These are phyloP conservation scores for Penicillium angulare DNA, from an alignment of 495 filamentous ascomycete genomes.

Conservation along the genomic window DNA sequence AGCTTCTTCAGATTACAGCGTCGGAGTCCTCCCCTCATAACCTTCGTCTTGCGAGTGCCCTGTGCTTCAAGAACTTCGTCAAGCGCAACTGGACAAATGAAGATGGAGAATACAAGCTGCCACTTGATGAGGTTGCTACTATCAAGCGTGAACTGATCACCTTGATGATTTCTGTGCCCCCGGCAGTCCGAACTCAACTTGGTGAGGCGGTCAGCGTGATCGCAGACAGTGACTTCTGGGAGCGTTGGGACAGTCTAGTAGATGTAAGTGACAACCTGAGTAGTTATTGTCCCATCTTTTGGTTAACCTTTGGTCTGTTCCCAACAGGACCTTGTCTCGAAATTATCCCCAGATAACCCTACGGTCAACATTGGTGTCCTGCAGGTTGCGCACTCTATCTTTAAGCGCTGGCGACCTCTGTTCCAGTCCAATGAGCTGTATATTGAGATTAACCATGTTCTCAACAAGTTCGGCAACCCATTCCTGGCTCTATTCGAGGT, in stretches of 20 bases:
- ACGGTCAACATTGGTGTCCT: slow-evolving; percentile 88
- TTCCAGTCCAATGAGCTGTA: slow-evolving; percentile 89
- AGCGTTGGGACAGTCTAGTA: slow-evolving; percentile 89
- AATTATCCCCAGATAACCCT: slow-evolving; percentile 72
- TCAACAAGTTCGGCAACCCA: slow-evolving; percentile 74
- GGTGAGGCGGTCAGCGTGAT: slow-evolving; percentile 96
- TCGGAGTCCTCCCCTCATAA: slow-evolving; percentile 64
- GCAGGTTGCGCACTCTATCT: slow-evolving; percentile 97
- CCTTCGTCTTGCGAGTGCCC: slow-evolving; percentile 82
- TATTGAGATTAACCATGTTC: slow-evolving; percentile 91
- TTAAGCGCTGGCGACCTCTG: slow-evolving; percentile 90
- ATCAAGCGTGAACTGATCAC: slow-evolving; percentile 95
- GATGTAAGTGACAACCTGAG: slow-evolving; percentile 49
- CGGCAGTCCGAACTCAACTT: slow-evolving; percentile 85
- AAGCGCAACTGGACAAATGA: slow-evolving; percentile 90
- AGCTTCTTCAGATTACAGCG: slow-evolving; percentile 84
- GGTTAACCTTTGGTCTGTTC: neutral
- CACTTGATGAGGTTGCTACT: slow-evolving; percentile 70
- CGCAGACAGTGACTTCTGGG: slow-evolving; percentile 96
- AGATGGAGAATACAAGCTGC: slow-evolving; percentile 86
- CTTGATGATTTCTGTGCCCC: slow-evolving; percentile 88
- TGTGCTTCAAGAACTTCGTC: slow-evolving; percentile 99
- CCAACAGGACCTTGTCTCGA: slow-evolving; percentile 77
- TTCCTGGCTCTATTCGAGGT: slow-evolving; percentile 79
- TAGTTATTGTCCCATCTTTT: neutral